phyloP scores from a whole-genome alignment of 2,329 filamentous ascomycete genomes.

The Ascocoryne sarcoides region DNA sequence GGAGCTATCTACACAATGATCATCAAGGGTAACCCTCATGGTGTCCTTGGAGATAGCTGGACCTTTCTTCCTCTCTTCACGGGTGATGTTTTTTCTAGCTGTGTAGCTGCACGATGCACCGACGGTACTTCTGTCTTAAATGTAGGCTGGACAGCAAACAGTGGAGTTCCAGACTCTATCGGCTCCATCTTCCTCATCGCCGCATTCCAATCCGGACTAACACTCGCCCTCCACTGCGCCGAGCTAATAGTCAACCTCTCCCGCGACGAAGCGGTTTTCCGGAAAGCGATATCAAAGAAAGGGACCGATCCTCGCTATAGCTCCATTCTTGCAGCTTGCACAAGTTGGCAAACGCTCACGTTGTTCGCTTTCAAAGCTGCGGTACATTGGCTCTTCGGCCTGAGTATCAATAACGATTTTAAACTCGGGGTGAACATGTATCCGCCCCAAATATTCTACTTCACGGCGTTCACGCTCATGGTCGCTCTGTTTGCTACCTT shows the following conservation, averaged over 20 bases:
- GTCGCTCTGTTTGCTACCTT: slow-evolving; percentile 24
- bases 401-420: slow-evolving; percentile 25
- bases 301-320: slow-evolving; percentile 25
- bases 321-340: slow-evolving; percentile 23
- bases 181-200: slow-evolving; percentile 24
- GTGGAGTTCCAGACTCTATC: slow-evolving; percentile 14
- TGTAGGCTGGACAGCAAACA: slow-evolving; percentile 20
- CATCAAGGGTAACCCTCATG: slow-evolving; percentile 9
- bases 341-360: slow-evolving; percentile 24
- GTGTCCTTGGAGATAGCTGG: slow-evolving; percentile 23
- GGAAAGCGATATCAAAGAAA: slow-evolving; percentile 18
- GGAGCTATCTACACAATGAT: slow-evolving; percentile 18
- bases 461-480: slow-evolving; percentile 18
- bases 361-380: slow-evolving; percentile 26
- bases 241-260: slow-evolving; percentile 48
- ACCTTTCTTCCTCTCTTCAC: slow-evolving; percentile 22
- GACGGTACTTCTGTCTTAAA: slow-evolving; percentile 25
- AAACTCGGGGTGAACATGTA: slow-evolving; percentile 27
- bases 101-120: slow-evolving; percentile 16
- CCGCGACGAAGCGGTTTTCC: slow-evolving; percentile 25
- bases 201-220: slow-evolving; percentile 22
- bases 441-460: slow-evolving; percentile 27
- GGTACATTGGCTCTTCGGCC: slow-evolving; percentile 29
- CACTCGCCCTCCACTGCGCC: slow-evolving; percentile 34
- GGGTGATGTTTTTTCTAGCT: slow-evolving; percentile 6